A percentile compares a stretch with the other conserved stretches of the same genome.
phyloP scores from a whole-genome alignment of 257 asterid genomes.

The Voacanga thouarsii region DNA sequence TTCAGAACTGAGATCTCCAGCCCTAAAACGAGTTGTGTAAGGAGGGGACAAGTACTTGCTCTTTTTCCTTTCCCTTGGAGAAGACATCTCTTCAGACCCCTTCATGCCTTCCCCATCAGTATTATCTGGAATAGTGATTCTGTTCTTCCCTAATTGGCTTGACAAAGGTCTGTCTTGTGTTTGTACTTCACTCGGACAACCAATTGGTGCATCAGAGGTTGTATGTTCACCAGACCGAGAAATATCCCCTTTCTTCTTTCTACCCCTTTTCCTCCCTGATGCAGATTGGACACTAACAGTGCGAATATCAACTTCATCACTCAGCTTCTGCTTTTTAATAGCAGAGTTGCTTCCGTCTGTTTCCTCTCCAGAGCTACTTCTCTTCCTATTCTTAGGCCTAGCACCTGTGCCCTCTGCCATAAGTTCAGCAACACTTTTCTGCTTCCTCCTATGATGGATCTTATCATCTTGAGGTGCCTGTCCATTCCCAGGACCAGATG shows the following conservation, averaged over 20 bases:
- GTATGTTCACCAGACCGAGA: constrained; percentile 7
- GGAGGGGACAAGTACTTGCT: constrained; percentile 86
- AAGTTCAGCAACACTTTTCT: constrained; percentile 66
- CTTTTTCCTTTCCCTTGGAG: constrained; percentile 79
- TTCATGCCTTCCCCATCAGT: constrained; percentile 26
- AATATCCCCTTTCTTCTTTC: constrained; percentile 30
- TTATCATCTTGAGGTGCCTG: constrained; percentile 36
- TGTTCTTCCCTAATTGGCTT: constrained; percentile 16
- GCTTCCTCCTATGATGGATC: constrained; percentile 43
- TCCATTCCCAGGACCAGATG: constrained; percentile 19
- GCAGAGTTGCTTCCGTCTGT: constrained; percentile 15
- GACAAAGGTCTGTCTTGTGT: constrained; percentile 18
- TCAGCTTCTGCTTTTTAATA: constrained; percentile 21
- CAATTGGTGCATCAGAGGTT: constrained; percentile 8
- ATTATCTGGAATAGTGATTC: constrained; percentile 20
- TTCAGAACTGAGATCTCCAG: constrained; percentile 30
- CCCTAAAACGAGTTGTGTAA: constrained; percentile 35
- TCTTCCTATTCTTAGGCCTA: constrained; percentile 23
- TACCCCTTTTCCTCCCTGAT: constrained; percentile 16
- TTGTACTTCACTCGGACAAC: constrained; percentile 13
- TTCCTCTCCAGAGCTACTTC: constrained; percentile 10
- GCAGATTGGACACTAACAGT: constrained; percentile 14
- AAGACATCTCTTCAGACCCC: constrained; percentile 24
- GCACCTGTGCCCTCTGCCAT: constrained; percentile 30
- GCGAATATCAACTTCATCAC: constrained; percentile 8